Conservation (phyloP, 306 rosid genomes). For the Begonia fuchsioides region DNA sequence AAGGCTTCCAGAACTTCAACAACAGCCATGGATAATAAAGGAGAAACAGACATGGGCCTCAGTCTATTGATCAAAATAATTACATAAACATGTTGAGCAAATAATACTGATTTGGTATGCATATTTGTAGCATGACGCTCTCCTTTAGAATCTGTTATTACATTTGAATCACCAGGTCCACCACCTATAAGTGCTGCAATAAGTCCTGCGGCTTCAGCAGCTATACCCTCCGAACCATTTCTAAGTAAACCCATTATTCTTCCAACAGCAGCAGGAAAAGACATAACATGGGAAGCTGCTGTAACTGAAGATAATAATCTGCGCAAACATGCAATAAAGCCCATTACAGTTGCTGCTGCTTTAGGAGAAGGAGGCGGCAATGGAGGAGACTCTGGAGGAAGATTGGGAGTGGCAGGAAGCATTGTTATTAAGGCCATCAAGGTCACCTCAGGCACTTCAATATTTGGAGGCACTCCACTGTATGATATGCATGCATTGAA, state of each 20-base stretch:
- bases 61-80: constrained; percentile 81
- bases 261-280: constrained; percentile 99
- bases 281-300: constrained; percentile 93
- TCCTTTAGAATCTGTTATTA: constrained; percentile 72
- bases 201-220: constrained; percentile 92
- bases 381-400: constrained; percentile 98
- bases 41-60: constrained; percentile 87
- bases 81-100: constrained; percentile 61
- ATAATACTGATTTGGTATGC: constrained; percentile 94
- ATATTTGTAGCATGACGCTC: constrained; percentile 91
- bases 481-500: constrained; percentile 91
- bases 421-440: constrained; percentile 96
- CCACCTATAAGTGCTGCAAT: constrained; percentile 95
- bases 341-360: constrained; percentile 99
- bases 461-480: constrained; percentile 60
- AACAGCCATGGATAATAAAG: constrained; percentile 84
- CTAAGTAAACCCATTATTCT: constrained; percentile 95
- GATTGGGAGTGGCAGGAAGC: constrained; percentile 94
- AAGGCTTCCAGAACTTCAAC: constrained; percentile 97
- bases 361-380: constrained; percentile 98
- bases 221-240: constrained; percentile 97
- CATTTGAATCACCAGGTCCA: constrained; percentile 72
- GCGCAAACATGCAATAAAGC: constrained; percentile 82
- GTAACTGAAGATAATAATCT: constrained; percentile 82
- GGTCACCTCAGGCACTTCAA: constrained; percentile 97